Evolutionary conservation across 257 asterid genomes (phyloP).

Genomic region (Solanum chiquidenum): DNA sequence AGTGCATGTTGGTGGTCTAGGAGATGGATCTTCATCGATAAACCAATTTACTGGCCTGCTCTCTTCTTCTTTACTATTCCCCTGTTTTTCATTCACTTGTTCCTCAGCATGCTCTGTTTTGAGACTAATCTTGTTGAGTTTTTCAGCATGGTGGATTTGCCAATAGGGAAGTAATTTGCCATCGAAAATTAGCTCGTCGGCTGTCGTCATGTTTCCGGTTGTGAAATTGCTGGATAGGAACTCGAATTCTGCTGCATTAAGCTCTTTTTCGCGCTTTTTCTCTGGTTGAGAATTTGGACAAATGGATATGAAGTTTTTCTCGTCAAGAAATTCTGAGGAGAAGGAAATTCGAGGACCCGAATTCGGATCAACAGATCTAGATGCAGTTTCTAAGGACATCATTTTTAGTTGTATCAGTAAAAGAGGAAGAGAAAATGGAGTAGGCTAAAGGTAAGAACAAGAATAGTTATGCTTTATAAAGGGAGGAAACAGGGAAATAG

Average conservation of each 20-base stretch:
- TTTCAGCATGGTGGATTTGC: constrained; percentile 45
- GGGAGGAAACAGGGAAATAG: not conserved
- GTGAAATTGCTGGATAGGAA: constrained; percentile 38
- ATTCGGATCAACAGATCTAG: constrained; percentile 17
- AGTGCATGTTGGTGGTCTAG: constrained; percentile 88
- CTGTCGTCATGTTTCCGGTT: constrained; percentile 38
- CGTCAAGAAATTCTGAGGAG: constrained; percentile 79
- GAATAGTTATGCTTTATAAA: constrained; percentile 22
- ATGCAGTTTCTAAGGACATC: constrained; percentile 27
- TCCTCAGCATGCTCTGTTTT: constrained; percentile 19
- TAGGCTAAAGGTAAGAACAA: not conserved
- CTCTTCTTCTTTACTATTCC: constrained; percentile 19
- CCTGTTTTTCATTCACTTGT: not conserved
- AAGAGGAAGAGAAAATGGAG: not conserved
- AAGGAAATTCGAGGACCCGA: constrained; percentile 57
- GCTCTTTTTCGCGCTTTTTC: constrained; percentile 2
- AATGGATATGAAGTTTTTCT: constrained; percentile 56
- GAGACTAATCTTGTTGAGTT: constrained; percentile 32
- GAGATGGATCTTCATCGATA: constrained; percentile 86
- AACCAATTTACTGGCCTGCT: constrained; percentile 40
- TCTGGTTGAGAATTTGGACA: constrained; percentile 35
- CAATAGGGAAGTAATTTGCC: constrained; percentile 75
- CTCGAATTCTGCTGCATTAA: constrained; percentile 46
- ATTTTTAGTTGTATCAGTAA: constrained; percentile 6
- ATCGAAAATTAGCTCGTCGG: constrained; percentile 62